These are phyloP conservation scores for Hanseniaspora valbyensis DNA, from an alignment of 805 yeast species.

Conservation along the genomic window DNA sequence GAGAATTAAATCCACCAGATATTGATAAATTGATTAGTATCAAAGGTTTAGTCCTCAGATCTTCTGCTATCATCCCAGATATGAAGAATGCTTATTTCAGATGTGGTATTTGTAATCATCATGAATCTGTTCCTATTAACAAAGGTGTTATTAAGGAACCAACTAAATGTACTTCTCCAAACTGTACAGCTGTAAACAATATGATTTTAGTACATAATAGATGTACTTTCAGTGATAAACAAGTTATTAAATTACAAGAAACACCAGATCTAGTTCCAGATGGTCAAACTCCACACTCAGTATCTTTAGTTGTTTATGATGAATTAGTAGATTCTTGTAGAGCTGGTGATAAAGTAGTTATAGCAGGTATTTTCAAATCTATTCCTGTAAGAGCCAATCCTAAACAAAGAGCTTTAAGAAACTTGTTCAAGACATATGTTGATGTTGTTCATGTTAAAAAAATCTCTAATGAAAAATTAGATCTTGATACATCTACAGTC, in stretches of 20 bases:
- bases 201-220: slow-evolving; percentile 89
- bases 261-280: slow-evolving; percentile 94
- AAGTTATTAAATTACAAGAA: slow-evolving; percentile 86
- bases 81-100: slow-evolving; percentile 95
- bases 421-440: slow-evolving; percentile 79
- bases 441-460: slow-evolving; percentile 91
- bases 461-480: slow-evolving; percentile 69
- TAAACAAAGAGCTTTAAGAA: slow-evolving; percentile 70
- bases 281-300: slow-evolving; percentile 97
- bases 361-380: slow-evolving; percentile 88
- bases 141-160: slow-evolving; percentile 93
- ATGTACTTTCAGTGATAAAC: slow-evolving; percentile 88
- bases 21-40: slow-evolving; percentile 85
- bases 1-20: slow-evolving; percentile 87
- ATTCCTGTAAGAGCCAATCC: slow-evolving; percentile 84
- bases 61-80: slow-evolving; percentile 89
- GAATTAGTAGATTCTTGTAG: slow-evolving; percentile 88
- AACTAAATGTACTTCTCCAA: slow-evolving; percentile 77
- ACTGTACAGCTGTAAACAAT: slow-evolving; percentile 70
- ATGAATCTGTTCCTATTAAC: slow-evolving; percentile 82
- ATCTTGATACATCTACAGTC: slow-evolving; percentile 62
- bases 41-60: slow-evolving; percentile 79
- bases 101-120: slow-evolving; percentile 90
- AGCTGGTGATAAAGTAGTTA: slow-evolving; percentile 94
- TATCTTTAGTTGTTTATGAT: slow-evolving; percentile 87